Base-by-base conservation (phyloP, 768 basidiomycete species). In the Mrakia gelida region DNA sequence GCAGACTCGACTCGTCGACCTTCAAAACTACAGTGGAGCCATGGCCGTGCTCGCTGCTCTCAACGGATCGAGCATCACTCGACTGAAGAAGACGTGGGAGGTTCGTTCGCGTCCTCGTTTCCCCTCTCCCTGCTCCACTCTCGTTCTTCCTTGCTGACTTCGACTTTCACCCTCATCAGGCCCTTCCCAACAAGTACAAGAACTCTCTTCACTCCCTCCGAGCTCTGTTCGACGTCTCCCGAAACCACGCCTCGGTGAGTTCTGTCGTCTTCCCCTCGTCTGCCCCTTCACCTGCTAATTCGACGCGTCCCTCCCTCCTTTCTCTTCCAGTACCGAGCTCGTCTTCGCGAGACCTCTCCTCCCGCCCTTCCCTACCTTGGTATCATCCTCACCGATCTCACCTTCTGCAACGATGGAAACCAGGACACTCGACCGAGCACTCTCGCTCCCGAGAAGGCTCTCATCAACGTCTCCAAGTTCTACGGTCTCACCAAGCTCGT, bases 381-480 rank as follows among this genome's bases (percentile, higher is more conserved):
- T 89, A 85, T 82, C 87, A 83, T 84, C 73, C 79, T 85, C 41
- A 84, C 94, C 15, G 94, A 95, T 84, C 88, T 97, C 78, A 98
- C 94, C 9, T 98, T 98, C 85, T 96, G 94, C 83, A 90, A 92
- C 59, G 96, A 98, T 82, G 96, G 96, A 28, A 98, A 98, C 83
- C 91, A 93, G 23, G 91, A 92, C 21, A 87, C 91, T 81, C 89
- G 96, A 80, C 88, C 90, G 23, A 92, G 95, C 8, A 92, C 94
- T 0, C 84, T 89, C 76, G 90, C 90, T 75, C 87, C 91, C 1
- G 88, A 88, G 78, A 91, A 92, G 85, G 92, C 90, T 81, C 85
- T 99, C 56, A 88, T 98, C 83, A 99, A 99, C 85, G 95, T 97
- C 82, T 96, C 95, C 85, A 96, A 97, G 84, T 98, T 97, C 81